Conservation (phyloP, 208 protist genomes). For the Crithidia sp. region DNA sequence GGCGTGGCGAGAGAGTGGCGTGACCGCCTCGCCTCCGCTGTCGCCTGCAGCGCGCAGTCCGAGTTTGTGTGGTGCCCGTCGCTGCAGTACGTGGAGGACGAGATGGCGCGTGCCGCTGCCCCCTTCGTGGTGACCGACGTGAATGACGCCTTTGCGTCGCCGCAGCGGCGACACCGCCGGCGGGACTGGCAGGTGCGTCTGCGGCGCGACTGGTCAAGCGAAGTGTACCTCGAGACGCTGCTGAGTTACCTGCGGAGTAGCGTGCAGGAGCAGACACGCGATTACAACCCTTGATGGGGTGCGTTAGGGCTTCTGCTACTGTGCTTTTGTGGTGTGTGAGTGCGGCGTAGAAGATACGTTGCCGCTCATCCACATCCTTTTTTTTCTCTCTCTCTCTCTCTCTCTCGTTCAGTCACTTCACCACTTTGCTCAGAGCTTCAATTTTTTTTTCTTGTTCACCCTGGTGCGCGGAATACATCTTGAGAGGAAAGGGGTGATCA, state of each 20-base stretch:
- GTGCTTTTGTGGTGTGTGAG: neutral
- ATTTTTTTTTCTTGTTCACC: too few relatives aligned
- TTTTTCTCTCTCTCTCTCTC: neutral
- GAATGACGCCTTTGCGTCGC: slow-evolving; percentile 36
- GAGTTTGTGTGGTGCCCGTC: slow-evolving; percentile 73
- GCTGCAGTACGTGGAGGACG: slow-evolving; percentile 51
- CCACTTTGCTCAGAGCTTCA: too few relatives aligned
- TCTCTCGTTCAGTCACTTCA: too few relatives aligned
- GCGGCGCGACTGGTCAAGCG: slow-evolving; percentile 57
- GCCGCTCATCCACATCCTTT: neutral
- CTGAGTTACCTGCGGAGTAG: slow-evolving; percentile 39
- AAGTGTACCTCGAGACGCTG: slow-evolving; percentile 60
- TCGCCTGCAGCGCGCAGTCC: slow-evolving; percentile 58
- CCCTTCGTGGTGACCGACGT: slow-evolving; percentile 36
- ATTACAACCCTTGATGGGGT: slow-evolving; percentile 29
- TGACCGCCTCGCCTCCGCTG: slow-evolving; percentile 35
- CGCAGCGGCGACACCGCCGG: slow-evolving; percentile 27
- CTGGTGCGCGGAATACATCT: too few relatives aligned
- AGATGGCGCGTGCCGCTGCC: slow-evolving; percentile 37
- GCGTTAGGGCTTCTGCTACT: neutral
- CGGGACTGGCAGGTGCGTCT: slow-evolving; percentile 37
- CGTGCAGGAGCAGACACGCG: slow-evolving; percentile 26
- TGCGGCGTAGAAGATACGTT: too few relatives aligned
- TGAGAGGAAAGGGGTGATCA: too few relatives aligned
- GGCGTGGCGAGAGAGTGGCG: slow-evolving; percentile 18